These are phyloP conservation scores for Gleditsia sinensis DNA, from an alignment of 306 rosid genomes.

Conservation along the genomic window DNA sequence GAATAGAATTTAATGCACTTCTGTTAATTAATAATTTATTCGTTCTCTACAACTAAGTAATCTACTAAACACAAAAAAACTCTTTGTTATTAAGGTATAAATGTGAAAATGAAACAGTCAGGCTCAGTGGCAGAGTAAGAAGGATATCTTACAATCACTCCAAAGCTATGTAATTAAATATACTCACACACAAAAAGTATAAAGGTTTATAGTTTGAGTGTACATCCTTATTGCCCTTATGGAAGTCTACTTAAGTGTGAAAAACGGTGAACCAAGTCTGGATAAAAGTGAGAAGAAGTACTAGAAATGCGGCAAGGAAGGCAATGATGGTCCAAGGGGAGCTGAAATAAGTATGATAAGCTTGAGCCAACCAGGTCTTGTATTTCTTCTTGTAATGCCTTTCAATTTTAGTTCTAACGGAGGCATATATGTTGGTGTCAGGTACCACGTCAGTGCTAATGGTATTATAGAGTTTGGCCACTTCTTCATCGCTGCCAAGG, in stretches of 20 bases:
- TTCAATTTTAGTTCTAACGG: background rate
- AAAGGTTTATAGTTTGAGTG: too few relatives aligned
- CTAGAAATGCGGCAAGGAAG: background rate
- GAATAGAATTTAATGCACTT: too few relatives aligned
- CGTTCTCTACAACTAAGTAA: too few relatives aligned
- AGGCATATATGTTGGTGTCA: background rate
- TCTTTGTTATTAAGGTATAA: too few relatives aligned
- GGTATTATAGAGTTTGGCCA: slow-evolving; percentile 34
- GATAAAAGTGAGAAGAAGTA: background rate
- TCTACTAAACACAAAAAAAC: too few relatives aligned
- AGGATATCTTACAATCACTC: too few relatives aligned
- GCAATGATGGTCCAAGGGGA: slow-evolving; percentile 37
- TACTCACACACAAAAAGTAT: background rate
- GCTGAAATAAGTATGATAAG: slow-evolving; percentile 26
- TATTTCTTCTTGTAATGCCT: background rate
- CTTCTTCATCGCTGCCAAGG: slow-evolving; percentile 46
- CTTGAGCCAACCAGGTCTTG: slow-evolving; percentile 36
- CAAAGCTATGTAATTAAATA: too few relatives aligned
- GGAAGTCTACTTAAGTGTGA: background rate
- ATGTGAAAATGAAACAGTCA: too few relatives aligned
- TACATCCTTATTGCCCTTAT: background rate
- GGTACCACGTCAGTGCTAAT: slow-evolving; percentile 32
- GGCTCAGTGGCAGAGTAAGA: too few relatives aligned
- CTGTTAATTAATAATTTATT: too few relatives aligned
- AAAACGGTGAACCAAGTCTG: slow-evolving; percentile 2